phyloP scores from a whole-genome alignment of 805 yeast species.

The Suhomyces sp. region DNA sequence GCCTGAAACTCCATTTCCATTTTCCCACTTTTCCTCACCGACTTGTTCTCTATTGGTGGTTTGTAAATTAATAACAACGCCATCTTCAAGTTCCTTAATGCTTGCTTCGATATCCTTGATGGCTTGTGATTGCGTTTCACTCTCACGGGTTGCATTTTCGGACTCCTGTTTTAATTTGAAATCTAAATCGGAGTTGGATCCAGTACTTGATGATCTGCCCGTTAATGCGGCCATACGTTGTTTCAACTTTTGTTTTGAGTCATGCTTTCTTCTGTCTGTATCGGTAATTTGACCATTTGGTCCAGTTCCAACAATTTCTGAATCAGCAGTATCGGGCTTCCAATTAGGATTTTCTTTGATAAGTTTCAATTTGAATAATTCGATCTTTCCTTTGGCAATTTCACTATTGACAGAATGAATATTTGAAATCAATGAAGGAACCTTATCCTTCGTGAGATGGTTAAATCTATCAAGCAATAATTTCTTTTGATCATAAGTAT shows the following conservation, averaged over 20 bases:
- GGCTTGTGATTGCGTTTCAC: conserved; percentile 55
- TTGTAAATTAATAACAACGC: conserved; percentile 43
- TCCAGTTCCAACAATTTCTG: conserved; percentile 71
- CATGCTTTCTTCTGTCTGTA: conserved; percentile 75
- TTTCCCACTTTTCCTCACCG: conserved; percentile 74
- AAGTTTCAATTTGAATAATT: conserved; percentile 55
- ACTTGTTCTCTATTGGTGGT: conserved; percentile 42
- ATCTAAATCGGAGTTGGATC: conserved; percentile 55
- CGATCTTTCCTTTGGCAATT: conserved; percentile 65
- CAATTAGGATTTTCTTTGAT: conserved; percentile 68
- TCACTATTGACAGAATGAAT: conserved; percentile 66
- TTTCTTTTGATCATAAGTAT: conserved; percentile 44
- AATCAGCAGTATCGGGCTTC: conserved; percentile 33
- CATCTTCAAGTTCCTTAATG: conserved; percentile 60
- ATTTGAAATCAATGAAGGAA: conserved; percentile 67
- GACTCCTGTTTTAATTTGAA: conserved; percentile 51
- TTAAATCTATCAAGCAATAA: conserved; percentile 58
- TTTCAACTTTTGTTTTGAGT: conserved; percentile 71
- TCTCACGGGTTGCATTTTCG: conserved; percentile 51
- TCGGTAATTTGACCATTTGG: conserved; percentile 86
- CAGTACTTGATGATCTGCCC: conserved; percentile 57
- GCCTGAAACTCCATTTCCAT: conserved; percentile 71
- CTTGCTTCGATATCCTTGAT: conserved; percentile 72
- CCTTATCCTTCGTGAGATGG: conserved; percentile 58
- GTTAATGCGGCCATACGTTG: conserved; percentile 93